Percentiles rank a stretch among this genome's conserved stretches.
These are phyloP conservation scores for Rosa multiflora DNA, from an alignment of 306 rosid genomes.

Conservation along the genomic window DNA sequence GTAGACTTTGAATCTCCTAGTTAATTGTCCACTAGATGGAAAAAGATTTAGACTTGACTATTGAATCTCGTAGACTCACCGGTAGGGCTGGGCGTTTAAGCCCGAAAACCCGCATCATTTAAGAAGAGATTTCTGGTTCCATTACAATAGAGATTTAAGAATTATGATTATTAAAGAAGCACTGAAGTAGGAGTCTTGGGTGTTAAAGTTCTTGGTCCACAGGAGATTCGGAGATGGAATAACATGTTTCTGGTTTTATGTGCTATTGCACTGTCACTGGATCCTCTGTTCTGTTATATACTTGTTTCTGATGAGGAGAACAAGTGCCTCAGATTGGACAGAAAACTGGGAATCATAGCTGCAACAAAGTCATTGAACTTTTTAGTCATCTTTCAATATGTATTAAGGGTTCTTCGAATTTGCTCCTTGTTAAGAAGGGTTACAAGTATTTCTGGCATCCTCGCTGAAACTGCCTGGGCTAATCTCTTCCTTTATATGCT, in stretches of 20 bases:
- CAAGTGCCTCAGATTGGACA: slow-evolving; percentile 31
- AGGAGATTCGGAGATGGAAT: no score
- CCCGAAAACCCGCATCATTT: no score
- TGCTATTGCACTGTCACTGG: slow-evolving; percentile 28
- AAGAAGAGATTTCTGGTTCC: no score
- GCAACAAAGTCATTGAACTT: no score
- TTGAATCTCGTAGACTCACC: no score
- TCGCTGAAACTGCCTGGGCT: slow-evolving; percentile 24
- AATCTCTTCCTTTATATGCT: slow-evolving; percentile 27
- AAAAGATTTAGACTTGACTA: no score
- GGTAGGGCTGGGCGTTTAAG: no score
- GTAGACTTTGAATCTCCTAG: no score
- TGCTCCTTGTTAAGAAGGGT: neutral
- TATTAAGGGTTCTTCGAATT: slow-evolving; percentile 21
- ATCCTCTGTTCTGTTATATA: slow-evolving; percentile 36
- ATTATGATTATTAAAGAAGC: neutral
- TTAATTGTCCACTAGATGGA: no score
- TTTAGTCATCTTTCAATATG: no score
- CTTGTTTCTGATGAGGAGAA: slow-evolving; percentile 14
- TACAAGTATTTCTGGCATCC: slow-evolving; percentile 6
- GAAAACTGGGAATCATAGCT: neutral
- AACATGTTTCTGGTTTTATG: slow-evolving; percentile 27
- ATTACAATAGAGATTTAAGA: no score
- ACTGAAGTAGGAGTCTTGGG: neutral
- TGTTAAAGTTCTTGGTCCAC: no score